Conservation (phyloP, 2,329 filamentous ascomycete species). For the Coniella vitis region DNA sequence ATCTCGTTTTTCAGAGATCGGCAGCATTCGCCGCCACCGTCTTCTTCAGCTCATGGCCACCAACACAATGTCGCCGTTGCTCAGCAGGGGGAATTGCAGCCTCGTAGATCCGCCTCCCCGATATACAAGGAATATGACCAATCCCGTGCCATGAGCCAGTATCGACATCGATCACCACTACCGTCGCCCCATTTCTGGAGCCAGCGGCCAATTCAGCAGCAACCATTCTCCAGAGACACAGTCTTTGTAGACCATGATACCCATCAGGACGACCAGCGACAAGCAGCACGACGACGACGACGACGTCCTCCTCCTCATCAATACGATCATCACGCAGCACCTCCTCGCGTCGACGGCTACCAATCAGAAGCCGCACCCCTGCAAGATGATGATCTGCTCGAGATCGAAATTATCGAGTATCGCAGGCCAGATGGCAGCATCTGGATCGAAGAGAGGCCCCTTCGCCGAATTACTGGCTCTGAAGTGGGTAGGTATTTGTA, state of each 20-base stretch:
- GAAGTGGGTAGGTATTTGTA: constrained; percentile 20
- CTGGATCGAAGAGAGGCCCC: constrained; percentile 34
- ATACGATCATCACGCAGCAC: constrained; percentile 7
- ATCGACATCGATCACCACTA: constrained; percentile 26
- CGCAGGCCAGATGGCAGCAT: constrained; percentile 39
- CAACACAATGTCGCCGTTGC: constrained; percentile 17
- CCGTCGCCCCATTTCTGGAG: constrained; percentile 13
- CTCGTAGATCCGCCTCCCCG: constrained; percentile 28
- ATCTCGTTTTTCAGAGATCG: constrained; percentile 9
- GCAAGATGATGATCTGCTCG: constrained; percentile 23
- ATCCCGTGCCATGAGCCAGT: constrained; percentile 21
- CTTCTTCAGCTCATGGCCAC: constrained; percentile 11
- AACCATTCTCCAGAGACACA: constrained; percentile 19
- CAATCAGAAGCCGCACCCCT: no score
- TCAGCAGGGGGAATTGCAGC: constrained; percentile 14
- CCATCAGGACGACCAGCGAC: constrained; percentile 25
- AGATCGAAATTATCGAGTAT: constrained; percentile 40
- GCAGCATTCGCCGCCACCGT: not conserved
- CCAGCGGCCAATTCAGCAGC: constrained; percentile 25
- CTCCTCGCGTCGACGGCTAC: no score
- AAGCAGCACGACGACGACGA: no score
- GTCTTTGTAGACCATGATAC: constrained; percentile 19
- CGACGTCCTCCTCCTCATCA: constrained; percentile 12
- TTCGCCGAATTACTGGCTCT: constrained; percentile 24
- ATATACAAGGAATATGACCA: constrained; percentile 25